phyloP scores from a whole-genome alignment of 2,329 filamentous ascomycete species.

The Fusarium veterinarium region DNA sequence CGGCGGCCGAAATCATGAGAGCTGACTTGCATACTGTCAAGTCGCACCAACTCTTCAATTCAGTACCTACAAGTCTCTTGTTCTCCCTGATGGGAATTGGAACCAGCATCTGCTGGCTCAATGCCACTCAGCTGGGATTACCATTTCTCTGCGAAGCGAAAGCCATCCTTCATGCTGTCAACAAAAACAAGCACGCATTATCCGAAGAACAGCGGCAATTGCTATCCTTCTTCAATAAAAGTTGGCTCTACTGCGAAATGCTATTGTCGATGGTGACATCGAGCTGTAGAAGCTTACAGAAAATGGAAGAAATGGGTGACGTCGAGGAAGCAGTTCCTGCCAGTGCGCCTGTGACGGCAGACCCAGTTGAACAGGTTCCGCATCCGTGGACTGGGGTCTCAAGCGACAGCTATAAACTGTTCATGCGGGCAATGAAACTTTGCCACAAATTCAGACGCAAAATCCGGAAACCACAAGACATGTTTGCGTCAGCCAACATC shows the following conservation, averaged over 20 bases:
- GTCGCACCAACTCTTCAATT: not conserved
- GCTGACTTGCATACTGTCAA: not conserved
- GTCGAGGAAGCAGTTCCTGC: not conserved
- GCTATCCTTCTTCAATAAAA: not conserved
- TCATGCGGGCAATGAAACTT: not conserved
- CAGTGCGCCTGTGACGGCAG: not conserved
- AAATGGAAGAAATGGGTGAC: not conserved
- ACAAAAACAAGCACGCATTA: not conserved
- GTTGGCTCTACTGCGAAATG: not conserved
- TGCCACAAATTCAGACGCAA: not conserved
- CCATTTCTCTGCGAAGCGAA: not conserved
- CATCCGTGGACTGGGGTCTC: not conserved
- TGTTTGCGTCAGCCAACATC: not conserved
- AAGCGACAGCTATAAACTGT: not conserved
- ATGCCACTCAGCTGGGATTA: not conserved
- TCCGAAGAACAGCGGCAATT: not conserved
- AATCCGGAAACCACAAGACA: not conserved
- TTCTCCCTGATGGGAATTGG: not conserved
- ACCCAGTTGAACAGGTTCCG: not conserved
- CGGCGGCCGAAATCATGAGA: not conserved
- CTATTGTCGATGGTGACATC: not conserved
- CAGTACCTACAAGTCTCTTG: not conserved
- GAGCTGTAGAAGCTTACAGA: not conserved
- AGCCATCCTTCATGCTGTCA: not conserved
- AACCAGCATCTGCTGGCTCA: not conserved